Evolutionary conservation across 768 basidiomycete species (phyloP).

Genomic region (Hericium erinaceus): DNA sequence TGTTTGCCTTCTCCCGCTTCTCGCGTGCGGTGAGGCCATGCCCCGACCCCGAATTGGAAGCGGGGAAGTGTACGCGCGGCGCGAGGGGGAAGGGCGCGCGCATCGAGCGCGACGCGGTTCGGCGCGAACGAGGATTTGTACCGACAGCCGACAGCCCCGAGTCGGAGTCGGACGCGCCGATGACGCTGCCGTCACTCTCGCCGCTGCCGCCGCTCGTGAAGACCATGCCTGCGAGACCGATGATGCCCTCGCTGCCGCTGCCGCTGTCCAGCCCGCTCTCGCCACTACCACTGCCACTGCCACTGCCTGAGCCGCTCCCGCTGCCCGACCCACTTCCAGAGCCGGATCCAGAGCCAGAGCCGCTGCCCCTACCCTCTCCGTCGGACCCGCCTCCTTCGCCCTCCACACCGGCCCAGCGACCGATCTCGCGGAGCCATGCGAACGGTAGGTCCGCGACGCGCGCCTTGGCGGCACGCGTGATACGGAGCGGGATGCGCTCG

Average conservation of each 20-base stretch:
- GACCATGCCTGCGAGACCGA: background rate
- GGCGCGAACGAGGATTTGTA: background rate
- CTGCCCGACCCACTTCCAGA: slow-evolving; percentile 9
- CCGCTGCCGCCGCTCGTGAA: slow-evolving; percentile 1
- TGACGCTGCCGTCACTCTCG: slow-evolving; percentile 9
- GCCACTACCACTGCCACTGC: slow-evolving; percentile 8
- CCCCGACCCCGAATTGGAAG: background rate
- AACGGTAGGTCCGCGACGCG: slow-evolving; percentile 68
- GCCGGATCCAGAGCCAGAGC: slow-evolving; percentile 9
- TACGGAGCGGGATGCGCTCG: slow-evolving; percentile 70
- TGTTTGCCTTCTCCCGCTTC: slow-evolving; percentile 21
- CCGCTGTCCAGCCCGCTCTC: slow-evolving; percentile 9
- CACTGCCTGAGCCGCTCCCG: slow-evolving; percentile 9
- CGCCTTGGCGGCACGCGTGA: slow-evolving; percentile 31
- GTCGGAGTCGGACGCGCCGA: background rate
- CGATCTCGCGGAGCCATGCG: slow-evolving; percentile 69
- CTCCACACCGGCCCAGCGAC: slow-evolving; percentile 34
- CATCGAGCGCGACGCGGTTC: background rate
- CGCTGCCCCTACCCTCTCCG: slow-evolving; percentile 5
- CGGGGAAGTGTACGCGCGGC: background rate
- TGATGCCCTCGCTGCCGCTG: slow-evolving; percentile 9
- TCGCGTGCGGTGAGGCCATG: background rate
- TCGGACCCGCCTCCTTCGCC: slow-evolving; percentile 4
- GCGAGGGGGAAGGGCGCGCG: background rate
- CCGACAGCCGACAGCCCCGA: background rate